Evolutionary conservation across 2,329 filamentous ascomycete species (phyloP).

Genomic region (Monosporascus sp.): DNA sequence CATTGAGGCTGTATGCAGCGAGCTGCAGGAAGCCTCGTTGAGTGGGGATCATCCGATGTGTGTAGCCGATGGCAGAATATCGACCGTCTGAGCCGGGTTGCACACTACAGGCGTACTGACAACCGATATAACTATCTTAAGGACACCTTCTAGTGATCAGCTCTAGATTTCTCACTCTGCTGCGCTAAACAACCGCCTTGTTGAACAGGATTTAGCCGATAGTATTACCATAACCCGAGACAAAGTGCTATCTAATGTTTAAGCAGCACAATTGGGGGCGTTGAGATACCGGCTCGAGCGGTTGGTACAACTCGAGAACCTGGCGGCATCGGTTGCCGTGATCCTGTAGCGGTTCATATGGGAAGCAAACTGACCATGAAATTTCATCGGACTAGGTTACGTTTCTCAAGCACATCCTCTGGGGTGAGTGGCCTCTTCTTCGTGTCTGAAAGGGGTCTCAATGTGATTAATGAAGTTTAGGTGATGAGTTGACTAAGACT

Average conservation of each 20-base stretch:
- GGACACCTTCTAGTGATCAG: neutral
- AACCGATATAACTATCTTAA: neutral
- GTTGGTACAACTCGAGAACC: neutral
- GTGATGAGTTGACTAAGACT: neutral
- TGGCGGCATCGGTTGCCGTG: neutral
- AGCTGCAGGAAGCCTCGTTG: neutral
- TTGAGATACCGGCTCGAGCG: neutral
- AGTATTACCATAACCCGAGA: neutral
- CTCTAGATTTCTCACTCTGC: no score
- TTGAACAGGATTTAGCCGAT: neutral
- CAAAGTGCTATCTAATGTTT: neutral
- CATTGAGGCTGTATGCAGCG: neutral
- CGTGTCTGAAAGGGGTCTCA: neutral
- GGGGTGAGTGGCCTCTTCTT: neutral
- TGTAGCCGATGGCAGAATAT: neutral
- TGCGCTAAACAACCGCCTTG: neutral
- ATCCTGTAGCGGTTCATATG: neutral
- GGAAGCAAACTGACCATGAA: neutral
- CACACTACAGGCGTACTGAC: neutral
- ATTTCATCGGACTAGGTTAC: slow-evolving; percentile 8
- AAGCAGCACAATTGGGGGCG: neutral
- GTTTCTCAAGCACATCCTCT: no score
- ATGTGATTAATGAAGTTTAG: neutral
- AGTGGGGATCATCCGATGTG: neutral
- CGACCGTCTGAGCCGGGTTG: neutral